Conservation (phyloP, 2,329 filamentous ascomycete species). For the Trichophyton verrucosum region DNA sequence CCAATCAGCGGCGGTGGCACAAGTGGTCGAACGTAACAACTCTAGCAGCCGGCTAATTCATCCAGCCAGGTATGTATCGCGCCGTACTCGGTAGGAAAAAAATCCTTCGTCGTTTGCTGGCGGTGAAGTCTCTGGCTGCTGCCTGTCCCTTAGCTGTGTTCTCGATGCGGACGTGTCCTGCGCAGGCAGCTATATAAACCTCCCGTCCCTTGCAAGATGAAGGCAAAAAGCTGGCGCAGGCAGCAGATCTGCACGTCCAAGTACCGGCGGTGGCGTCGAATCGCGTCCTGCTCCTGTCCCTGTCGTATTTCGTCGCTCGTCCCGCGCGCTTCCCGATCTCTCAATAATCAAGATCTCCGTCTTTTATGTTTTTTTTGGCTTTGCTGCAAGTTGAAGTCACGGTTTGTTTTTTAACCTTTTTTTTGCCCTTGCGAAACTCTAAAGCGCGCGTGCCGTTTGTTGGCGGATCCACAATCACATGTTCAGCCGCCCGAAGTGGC, state of each 20-base stretch:
- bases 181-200: neutral
- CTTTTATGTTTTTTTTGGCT: neutral
- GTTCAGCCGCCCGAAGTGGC: neutral
- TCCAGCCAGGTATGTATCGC: neutral
- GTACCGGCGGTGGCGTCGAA: neutral
- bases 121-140: neutral
- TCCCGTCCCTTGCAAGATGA: neutral
- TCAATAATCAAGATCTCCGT: neutral
- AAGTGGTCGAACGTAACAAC: neutral
- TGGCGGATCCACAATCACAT: neutral
- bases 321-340: neutral
- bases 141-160: no score
- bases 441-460: neutral
- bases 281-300: neutral
- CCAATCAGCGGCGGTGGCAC: neutral
- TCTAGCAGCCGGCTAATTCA: neutral
- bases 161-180: neutral
- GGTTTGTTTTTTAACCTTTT: neutral
- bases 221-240: neutral
- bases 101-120: neutral
- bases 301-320: neutral
- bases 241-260: neutral
- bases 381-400: neutral
- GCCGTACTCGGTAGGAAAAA: neutral
- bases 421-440: neutral